Percentiles rank a stretch among this genome's conserved stretches.
These are phyloP conservation scores for Durotheca rogersii DNA, from an alignment of 495 filamentous ascomycete species.

Conservation along the genomic window DNA sequence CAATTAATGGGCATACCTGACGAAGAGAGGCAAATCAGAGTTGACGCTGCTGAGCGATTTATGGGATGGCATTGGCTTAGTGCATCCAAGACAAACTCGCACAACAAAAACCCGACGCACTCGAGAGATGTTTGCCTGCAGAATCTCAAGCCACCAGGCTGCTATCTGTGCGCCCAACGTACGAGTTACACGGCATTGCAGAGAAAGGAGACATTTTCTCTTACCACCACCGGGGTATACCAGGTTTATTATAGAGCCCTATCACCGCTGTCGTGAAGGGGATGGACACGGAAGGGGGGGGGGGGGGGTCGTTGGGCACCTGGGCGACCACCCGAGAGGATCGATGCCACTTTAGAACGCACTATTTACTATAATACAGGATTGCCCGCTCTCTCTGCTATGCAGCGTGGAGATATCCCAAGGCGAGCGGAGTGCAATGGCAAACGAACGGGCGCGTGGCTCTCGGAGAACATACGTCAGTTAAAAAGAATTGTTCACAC, in stretches of 20 bases:
- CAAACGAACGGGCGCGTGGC: too few relatives aligned
- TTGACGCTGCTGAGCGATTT: conserved; percentile 8
- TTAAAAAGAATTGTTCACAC: too few relatives aligned
- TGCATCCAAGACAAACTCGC: conserved; percentile 21
- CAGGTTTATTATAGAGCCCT: not conserved
- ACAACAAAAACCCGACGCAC: conserved; percentile 28
- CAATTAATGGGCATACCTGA: conserved; percentile 7
- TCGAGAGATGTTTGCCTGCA: conserved; percentile 28
- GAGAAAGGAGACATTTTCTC: not conserved
- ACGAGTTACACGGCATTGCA: conserved; percentile 9
- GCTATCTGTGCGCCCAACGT: conserved; percentile 22
- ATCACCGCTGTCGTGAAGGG: too few relatives aligned
- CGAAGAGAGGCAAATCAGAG: conserved; percentile 21
- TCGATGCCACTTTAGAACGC: too few relatives aligned
- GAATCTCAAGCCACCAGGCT: conserved; percentile 23
- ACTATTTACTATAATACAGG: too few relatives aligned
- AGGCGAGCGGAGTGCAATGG: too few relatives aligned
- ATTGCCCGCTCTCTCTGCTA: too few relatives aligned
- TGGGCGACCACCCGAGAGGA: too few relatives aligned
- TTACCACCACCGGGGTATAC: not conserved
- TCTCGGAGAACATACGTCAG: too few relatives aligned
- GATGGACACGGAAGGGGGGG: too few relatives aligned
- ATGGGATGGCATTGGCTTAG: conserved; percentile 12
- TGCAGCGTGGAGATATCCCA: too few relatives aligned
- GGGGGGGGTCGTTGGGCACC: too few relatives aligned